These are phyloP conservation scores for Thecaphora thlaspeos DNA, from an alignment of 1,284 basidiomycete species.

Conservation along the genomic window DNA sequence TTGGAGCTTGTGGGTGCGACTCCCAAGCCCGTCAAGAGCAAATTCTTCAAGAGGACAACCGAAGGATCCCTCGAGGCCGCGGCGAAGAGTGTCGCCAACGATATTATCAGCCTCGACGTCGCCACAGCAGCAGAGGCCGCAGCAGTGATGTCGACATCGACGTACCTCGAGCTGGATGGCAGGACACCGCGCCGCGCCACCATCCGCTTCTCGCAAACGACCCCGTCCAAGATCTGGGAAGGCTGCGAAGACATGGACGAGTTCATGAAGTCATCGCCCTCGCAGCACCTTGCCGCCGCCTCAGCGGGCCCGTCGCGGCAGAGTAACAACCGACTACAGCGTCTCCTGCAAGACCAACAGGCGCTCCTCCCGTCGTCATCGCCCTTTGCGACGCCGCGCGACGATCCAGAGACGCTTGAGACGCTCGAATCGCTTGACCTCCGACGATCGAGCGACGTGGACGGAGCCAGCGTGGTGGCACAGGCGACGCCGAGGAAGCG, in stretches of 20 bases:
- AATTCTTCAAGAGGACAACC: conserved; percentile 10
- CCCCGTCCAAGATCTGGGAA: conserved; percentile 28
- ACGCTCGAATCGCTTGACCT: not conserved
- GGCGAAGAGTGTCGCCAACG: not conserved
- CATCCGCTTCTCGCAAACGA: conserved; percentile 9
- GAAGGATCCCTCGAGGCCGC: not conserved
- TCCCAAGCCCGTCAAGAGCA: conserved; percentile 13
- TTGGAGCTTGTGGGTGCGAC: not conserved
- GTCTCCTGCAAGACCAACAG: conserved; percentile 1
- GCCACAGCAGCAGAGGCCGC: conserved; percentile 1
- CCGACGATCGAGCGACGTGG: not conserved
- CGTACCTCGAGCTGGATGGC: conserved; percentile 26
- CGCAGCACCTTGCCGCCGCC: not conserved
- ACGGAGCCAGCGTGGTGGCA: not conserved
- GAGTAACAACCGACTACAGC: conserved; percentile 20
- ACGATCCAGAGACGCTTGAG: not conserved
- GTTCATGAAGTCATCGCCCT: conserved; percentile 18
- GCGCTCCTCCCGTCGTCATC: conserved; percentile 1
- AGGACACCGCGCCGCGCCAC: conserved; percentile 6
- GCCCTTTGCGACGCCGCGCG: conserved; percentile 7
- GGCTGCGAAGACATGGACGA: conserved; percentile 29
- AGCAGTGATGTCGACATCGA: conserved; percentile 13
- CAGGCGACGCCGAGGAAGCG: conserved; percentile 8
- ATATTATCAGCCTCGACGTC: not conserved
- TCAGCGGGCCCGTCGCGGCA: not conserved